Evolutionary conservation across 192 early-diverging fungal species (phyloP), one percentile per base, ranked within the genome.

Genomic region (Geosiphon pyriformis): DNA sequence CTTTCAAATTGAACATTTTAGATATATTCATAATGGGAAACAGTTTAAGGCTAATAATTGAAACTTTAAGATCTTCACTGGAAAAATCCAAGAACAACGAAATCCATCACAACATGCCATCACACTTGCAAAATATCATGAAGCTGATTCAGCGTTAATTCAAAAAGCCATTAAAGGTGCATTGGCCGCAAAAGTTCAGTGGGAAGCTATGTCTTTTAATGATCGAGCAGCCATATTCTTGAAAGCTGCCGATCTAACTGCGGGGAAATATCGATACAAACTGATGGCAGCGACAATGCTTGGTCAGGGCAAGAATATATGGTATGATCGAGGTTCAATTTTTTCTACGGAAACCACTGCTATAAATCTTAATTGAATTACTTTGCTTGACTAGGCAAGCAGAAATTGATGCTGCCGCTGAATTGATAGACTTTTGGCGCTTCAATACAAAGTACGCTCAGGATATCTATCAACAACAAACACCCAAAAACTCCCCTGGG

Each of bases 391-490:
- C 11, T 31, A 63, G 61, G 65, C 94, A 98, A 83, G 96, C 96
- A 4, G 96, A 98, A 80, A 98, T 98, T 68, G 96, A 98, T 74
- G 86, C 94, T n/a, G 94, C 92, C 20, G 92, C 94, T 22, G 96
- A 98, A 77, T 80, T 95, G 20, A 84, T 79, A 29, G 96, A 98
- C 73, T 98, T 98, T 77, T 87, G 88, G 87, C 88, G 96, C 56
- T 98, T 96, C 81, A 95, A 95, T 82, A 85, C 84, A 67, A 90
- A 92, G 80, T 98, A 87, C 73, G 92, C 96, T 60, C 80, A 88
- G 71, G 91, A 98, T 70, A 88, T 98, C 52, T 98, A 98, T 76
- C 75, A 82, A 33, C 83, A 92, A 70, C 96, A 98, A 83, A 94
- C 96, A 32, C 84, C 90, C 65, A 87, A 88, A 80, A 95, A 96